These are phyloP conservation scores for Ceratocystis lukuohia DNA, from an alignment of 2,329 filamentous ascomycete genomes.

Conservation along the genomic window DNA sequence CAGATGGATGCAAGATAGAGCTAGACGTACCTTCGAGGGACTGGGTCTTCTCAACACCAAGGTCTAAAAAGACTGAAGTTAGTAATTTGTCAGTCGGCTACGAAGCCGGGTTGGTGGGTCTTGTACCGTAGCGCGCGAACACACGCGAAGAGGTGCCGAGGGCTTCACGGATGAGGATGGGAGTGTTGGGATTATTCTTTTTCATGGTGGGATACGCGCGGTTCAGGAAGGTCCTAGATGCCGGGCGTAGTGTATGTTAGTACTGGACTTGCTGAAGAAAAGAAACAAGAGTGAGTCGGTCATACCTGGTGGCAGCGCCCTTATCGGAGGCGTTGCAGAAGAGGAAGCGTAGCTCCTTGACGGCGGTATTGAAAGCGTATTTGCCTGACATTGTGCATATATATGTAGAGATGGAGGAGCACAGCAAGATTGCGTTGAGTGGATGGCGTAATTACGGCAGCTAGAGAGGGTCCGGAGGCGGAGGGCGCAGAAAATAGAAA, in stretches of 20 bases:
- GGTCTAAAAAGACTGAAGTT: slow-evolving; percentile 29
- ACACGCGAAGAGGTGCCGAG: slow-evolving; percentile 70
- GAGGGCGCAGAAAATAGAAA: too few species aligned
- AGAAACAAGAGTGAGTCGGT: background rate
- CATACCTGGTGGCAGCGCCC: slow-evolving; percentile 74
- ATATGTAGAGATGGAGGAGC: background rate
- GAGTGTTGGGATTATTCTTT: slow-evolving; percentile 89
- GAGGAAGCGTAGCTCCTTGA: slow-evolving; percentile 94
- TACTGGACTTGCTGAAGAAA: background rate
- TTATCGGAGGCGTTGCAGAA: slow-evolving; percentile 91
- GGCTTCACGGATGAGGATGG: slow-evolving; percentile 91
- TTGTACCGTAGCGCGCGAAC: slow-evolving; percentile 81
- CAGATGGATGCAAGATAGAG: slow-evolving; percentile 22
- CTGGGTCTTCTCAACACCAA: slow-evolving; percentile 44
- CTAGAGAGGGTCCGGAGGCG: background rate
- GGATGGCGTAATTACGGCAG: background rate
- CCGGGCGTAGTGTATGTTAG: slow-evolving; percentile 11
- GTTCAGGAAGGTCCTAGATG: slow-evolving; percentile 66
- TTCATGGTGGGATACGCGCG: slow-evolving; percentile 97
- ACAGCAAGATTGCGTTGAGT: background rate
- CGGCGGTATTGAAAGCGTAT: slow-evolving; percentile 75
- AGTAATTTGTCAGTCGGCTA: background rate
- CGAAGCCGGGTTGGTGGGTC: background rate
- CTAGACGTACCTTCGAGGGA: slow-evolving; percentile 36
- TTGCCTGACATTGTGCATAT: slow-evolving; percentile 37